A percentile compares a stretch with the other conserved stretches of the same genome.
phyloP scores from a whole-genome alignment of 1,139 yeast genomes.

The Scheffersomyces insectosa region DNA sequence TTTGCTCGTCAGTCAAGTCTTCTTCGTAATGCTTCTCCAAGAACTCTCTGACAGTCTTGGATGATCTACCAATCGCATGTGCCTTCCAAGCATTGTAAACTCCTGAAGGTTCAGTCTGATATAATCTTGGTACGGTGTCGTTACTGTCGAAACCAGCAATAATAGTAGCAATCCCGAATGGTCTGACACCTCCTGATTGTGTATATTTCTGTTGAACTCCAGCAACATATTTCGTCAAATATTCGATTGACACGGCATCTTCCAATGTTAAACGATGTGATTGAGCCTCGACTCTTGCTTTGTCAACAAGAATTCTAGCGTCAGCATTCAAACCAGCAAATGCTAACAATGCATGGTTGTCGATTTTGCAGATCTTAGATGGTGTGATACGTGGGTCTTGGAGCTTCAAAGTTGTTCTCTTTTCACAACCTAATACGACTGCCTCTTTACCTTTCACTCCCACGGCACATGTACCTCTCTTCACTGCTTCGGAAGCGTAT shows the following conservation, averaged over 20 bases:
- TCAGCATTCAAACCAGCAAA: conserved; percentile 99
- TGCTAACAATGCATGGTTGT: conserved; percentile 86
- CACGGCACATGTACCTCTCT: conserved; percentile 97
- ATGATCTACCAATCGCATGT: conserved; percentile 92
- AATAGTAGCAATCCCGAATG: conserved; percentile 91
- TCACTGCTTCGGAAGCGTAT: conserved; percentile 96
- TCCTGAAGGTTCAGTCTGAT: conserved; percentile 97
- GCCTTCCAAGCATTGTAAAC: conserved; percentile 99
- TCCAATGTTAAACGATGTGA: conserved; percentile 92
- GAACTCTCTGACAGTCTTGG: conserved; percentile 93
- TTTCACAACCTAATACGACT: conserved; percentile 95
- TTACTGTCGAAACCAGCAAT: conserved; percentile 94
- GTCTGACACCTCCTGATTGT: conserved; percentile 97
- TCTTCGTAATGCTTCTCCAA: conserved; percentile 88
- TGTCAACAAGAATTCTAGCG: conserved; percentile 90
- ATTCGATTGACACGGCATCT: conserved; percentile 91
- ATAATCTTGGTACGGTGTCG: conserved; percentile 77
- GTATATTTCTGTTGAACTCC: conserved; percentile 97
- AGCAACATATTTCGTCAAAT: conserved; percentile 90
- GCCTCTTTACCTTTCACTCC: conserved; percentile 90
- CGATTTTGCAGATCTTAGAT: conserved; percentile 87
- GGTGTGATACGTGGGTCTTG: conserved; percentile 98
- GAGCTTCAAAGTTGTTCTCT: conserved; percentile 89
- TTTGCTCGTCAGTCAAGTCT: conserved; percentile 68
- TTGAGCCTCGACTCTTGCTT: conserved; percentile 96